Base-by-base conservation (phyloP, 2,329 filamentous ascomycete species). In the Verticillium isaacii region DNA sequence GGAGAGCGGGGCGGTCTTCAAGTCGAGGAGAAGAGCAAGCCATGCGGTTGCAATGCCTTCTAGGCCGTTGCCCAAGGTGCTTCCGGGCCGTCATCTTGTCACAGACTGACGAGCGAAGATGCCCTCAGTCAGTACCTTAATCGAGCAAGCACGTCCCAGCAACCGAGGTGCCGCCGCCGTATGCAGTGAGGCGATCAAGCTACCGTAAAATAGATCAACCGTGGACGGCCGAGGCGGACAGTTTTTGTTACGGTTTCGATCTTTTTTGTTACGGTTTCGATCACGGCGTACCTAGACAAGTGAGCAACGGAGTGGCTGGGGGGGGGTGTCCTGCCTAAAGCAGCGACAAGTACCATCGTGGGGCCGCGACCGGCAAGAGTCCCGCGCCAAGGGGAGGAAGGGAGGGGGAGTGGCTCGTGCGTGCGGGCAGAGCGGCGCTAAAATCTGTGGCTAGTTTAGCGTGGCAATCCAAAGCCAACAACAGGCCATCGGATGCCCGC, bases 1-100 rank as follows among this genome's bases (percentile, higher is more conserved):
- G 2, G 66, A 68, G 25, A 65, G 59, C 1, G 62, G 65, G 1
- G 52, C 17, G 12, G 41, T 57, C 2, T 65, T 65, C 55, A 64
- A 67, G 14, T 11, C 34, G 34, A 36, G 14, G 34, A 36, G 34
- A 14, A 36, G 34, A 14, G 34, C 34, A 36, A 36, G 34, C 34
- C 34, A 36, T 36, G 34, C 34, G 14, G 34, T 36, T 9, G 34
- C 9, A 14, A 36, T 36, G 34, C 34, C 34, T 14, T 36, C 34
- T 36, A 36, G 34, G 34, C 34, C 34, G 34, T 36, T 36, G 34
- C 34, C 34, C 14, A 36, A 9, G 34, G 34, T 36, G 14, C 34
- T 36, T 36, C 34, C 34, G 14, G 34, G 34, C 9, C 34, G 34
- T 36, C 34, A 36, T 14, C 14, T 36, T 9, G 34, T 36, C 34